phyloP scores from a whole-genome alignment of 169 alveolate genomes.

The Babesia sp. region DNA sequence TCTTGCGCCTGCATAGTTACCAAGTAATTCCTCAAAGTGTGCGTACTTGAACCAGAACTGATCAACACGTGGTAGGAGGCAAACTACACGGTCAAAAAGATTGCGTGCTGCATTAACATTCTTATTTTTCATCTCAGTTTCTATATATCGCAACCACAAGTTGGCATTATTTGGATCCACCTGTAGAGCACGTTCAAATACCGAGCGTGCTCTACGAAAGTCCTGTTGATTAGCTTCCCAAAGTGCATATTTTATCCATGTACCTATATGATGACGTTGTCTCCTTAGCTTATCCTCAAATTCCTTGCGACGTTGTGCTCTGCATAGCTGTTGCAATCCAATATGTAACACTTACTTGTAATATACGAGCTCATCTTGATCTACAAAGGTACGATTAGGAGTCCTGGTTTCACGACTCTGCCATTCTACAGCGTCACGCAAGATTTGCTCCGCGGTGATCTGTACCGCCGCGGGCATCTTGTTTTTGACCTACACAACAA shows the following conservation, averaged over 20 bases:
- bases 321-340: not conserved
- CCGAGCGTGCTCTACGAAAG: constrained; percentile 92
- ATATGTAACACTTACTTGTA: constrained; percentile 75
- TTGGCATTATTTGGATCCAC: constrained; percentile 92
- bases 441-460: constrained; percentile 98
- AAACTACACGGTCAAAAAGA: constrained; percentile 96
- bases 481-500: constrained; percentile 85
- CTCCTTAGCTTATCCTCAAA: constrained; percentile 94
- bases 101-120: constrained; percentile 94
- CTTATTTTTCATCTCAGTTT: constrained; percentile 96
- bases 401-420: constrained; percentile 81
- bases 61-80: constrained; percentile 95
- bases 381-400: constrained; percentile 83
- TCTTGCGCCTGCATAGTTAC: constrained; percentile 93
- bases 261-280: constrained; percentile 93
- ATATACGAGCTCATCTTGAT: constrained; percentile 93
- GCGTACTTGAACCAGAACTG: constrained; percentile 98
- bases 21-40: constrained; percentile 97
- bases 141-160: constrained; percentile 96
- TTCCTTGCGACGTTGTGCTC: constrained; percentile 91
- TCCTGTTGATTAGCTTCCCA: constrained; percentile 97
- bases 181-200: constrained; percentile 95
- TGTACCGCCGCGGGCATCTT: constrained; percentile 96
- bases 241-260: constrained; percentile 96
- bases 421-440: constrained; percentile 95